Conservation (phyloP, 352 stramenopile species). For the Globisporangium perplexum region DNA sequence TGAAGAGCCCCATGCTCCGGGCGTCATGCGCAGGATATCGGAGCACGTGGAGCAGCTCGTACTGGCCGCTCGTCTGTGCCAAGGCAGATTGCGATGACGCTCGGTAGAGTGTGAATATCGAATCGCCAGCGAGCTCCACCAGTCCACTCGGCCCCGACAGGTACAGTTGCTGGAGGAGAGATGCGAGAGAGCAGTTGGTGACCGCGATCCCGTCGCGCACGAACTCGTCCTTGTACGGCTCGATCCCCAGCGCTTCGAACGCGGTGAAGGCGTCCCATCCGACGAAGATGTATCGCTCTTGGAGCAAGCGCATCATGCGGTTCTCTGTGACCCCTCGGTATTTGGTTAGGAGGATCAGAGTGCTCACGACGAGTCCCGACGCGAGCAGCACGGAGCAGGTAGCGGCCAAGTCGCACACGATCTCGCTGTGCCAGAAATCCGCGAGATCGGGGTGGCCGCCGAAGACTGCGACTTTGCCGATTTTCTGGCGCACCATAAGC, state of each 20-base stretch:
- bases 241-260: slow-evolving; percentile 32
- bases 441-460: slow-evolving; percentile 28
- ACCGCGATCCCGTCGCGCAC: slow-evolving; percentile 13
- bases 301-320: slow-evolving; percentile 28
- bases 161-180: slow-evolving; percentile 42
- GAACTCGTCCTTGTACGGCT: slow-evolving; percentile 23
- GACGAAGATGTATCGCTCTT: slow-evolving; percentile 39
- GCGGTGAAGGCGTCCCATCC: slow-evolving; percentile 38
- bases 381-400: slow-evolving; percentile 26
- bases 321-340: slow-evolving; percentile 38
- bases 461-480: slow-evolving; percentile 24
- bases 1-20: too few species aligned
- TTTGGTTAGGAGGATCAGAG: slow-evolving; percentile 24
- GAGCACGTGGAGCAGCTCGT: too few species aligned
- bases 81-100: not conserved
- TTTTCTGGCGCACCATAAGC: slow-evolving; percentile 34
- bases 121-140: slow-evolving; percentile 36
- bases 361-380: slow-evolving; percentile 16
- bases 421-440: slow-evolving; percentile 43
- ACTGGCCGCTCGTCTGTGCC: too few species aligned
- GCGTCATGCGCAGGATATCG: too few species aligned
- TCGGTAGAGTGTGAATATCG: not conserved
- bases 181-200: slow-evolving; percentile 29
- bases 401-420: slow-evolving; percentile 40
- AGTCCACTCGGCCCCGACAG: slow-evolving; percentile 39